Base-by-base conservation (phyloP, 148 eudicot species). In the Persicaria tinctoria region DNA sequence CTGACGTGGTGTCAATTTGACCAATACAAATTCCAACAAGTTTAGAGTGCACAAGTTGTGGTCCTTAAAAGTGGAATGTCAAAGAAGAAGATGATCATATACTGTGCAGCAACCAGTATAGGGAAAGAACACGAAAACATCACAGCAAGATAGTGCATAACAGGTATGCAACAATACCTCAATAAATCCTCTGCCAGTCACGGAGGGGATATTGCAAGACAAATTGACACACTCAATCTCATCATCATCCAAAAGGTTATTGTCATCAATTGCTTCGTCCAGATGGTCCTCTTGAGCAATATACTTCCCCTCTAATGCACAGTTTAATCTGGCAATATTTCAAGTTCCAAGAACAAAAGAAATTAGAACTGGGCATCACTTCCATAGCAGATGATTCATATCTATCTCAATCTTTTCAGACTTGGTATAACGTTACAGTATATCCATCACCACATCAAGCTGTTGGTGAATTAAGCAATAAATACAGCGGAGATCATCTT, bases 291-390 rank as follows among this genome's bases (percentile, higher is more conserved):
- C 87, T 70, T 79, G 89, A 70, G 79, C 81, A 75, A 91, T 87
- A 84, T 86, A 87, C 72, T 85, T 85, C 68, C 98, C 98, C 73
- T 93, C 98, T 45, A 91, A 66, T 44, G 93, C 89, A 80, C 98
- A 93, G 47, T 88, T 86, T 72, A 93, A 77, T 80, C 98, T 93
- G 84, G 84, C 66, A 77, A 78, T 54, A 75, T 5, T 32, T 27
- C 45, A 63, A 1, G 16, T 63, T 63, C 32, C 45, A 63, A 63
- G n/a, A 27, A 63, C 45, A 32, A 63, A 63, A 3, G 3, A 9
- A 3, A 57, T 0, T 23, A 63, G 62, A 56, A 56, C 0, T 11
- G 53, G 12, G 6, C 53, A 50, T 32, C 41, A 32, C 41, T 32
- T 32, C 41, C 41, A 32, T 2, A 32, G 41, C 41, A 32, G 41